These are phyloP conservation scores for Scutellaria baicalensis DNA, from an alignment of 257 asterid genomes.

Conservation along the genomic window DNA sequence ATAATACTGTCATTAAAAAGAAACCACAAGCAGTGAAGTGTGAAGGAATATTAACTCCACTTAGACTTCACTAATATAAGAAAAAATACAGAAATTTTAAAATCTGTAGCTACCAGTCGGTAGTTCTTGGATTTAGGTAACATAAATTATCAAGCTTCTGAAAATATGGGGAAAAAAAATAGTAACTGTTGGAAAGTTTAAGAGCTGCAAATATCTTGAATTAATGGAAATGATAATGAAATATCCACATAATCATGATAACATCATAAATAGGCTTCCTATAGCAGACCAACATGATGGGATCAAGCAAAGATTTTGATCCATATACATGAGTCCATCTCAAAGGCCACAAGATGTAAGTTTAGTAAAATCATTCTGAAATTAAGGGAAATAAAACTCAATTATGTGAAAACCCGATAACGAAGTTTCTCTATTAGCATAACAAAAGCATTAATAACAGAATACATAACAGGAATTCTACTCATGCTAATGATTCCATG, in stretches of 20 bases:
- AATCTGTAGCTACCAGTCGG: not conserved
- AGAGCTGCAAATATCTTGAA: constrained; percentile 3
- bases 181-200: not conserved
- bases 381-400: not conserved
- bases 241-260: constrained; percentile 2
- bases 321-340: not conserved
- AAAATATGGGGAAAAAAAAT: not conserved
- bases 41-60: constrained; percentile 6
- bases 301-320: constrained; percentile 13
- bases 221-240: constrained; percentile 4
- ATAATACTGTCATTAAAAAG: not conserved
- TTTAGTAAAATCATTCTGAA: not conserved
- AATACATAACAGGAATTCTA: constrained; percentile 7
- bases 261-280: not conserved
- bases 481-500: constrained; percentile 1
- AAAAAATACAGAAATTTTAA: not conserved
- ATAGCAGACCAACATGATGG: constrained; percentile 6
- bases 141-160: constrained; percentile 20
- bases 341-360: not conserved
- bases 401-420: constrained; percentile 4
- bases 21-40: constrained; percentile 1
- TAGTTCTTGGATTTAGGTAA: not conserved
- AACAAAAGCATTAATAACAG: not conserved
- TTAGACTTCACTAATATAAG: not conserved
- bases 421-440: not conserved